A percentile compares a stretch with the other conserved stretches of the same genome.
phyloP scores from a whole-genome alignment of 2,329 filamentous ascomycete genomes.

The Aspergillus felis region DNA sequence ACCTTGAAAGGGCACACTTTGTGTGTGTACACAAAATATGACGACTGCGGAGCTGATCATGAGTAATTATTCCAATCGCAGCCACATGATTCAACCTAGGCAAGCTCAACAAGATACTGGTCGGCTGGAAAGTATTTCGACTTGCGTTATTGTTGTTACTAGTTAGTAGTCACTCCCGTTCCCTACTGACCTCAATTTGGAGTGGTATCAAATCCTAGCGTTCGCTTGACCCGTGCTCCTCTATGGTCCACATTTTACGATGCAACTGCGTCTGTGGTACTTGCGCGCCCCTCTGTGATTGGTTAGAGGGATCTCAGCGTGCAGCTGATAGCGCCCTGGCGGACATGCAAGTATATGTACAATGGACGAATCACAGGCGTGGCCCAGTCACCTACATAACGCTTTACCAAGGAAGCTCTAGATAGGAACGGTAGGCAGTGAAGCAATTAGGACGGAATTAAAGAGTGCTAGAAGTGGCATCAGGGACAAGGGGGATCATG shows the following conservation, averaged over 20 bases:
- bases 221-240: constrained; percentile 7
- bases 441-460: constrained; percentile 5
- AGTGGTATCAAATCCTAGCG: not conserved
- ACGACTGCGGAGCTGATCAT: not conserved
- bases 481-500: not conserved
- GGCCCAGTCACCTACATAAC: constrained; percentile 17
- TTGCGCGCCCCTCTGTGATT: constrained; percentile 8
- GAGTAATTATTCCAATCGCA: not conserved
- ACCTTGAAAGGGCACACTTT: not conserved
- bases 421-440: not conserved
- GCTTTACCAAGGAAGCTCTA: constrained; percentile 17
- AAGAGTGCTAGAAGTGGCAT: not conserved
- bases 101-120: constrained; percentile 10
- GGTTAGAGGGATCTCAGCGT: constrained; percentile 11
- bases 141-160: not conserved
- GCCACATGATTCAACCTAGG: constrained; percentile 4
- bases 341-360: constrained; percentile 15
- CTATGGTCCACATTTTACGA: constrained; percentile 1
- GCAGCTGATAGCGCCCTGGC: constrained; percentile 23
- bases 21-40: not conserved
- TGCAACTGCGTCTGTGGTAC: constrained; percentile 8
- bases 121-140: constrained; percentile 9
- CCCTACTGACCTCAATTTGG: not conserved
- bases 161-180: not conserved
- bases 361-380: constrained; percentile 15